phyloP scores from a whole-genome alignment of 352 stramenopile genomes.

The Phytopythium delawarense region DNA sequence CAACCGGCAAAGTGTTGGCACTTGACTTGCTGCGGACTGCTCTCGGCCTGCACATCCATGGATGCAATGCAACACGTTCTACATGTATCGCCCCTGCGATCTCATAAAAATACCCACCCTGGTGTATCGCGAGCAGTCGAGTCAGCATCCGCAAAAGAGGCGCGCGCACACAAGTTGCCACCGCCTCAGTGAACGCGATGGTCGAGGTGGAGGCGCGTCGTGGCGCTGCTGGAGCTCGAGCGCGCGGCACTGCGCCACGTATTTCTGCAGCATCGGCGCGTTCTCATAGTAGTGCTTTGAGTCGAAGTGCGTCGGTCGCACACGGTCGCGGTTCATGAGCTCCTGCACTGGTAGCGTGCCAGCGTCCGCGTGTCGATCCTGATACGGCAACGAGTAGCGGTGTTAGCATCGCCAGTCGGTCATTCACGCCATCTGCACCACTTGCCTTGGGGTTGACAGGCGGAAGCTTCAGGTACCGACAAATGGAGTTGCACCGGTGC shows the following conservation, averaged over 20 bases:
- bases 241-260: constrained; percentile 69
- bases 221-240: constrained; percentile 29
- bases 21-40: not conserved
- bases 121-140: not conserved
- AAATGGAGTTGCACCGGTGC: constrained; percentile 88
- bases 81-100: constrained; percentile 10
- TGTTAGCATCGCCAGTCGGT: not conserved
- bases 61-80: constrained; percentile 9
- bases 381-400: not conserved
- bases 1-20: not conserved
- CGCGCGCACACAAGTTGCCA: constrained; percentile 4
- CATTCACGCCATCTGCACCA: not conserved
- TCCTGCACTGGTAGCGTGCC: constrained; percentile 76
- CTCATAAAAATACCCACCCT: not conserved
- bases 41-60: not conserved
- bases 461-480: constrained; percentile 80
- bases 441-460: constrained; percentile 67
- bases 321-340: constrained; percentile 72
- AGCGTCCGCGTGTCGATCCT: constrained; percentile 62
- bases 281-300: constrained; percentile 87
- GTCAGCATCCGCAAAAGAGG: constrained; percentile 9
- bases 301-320: constrained; percentile 71
- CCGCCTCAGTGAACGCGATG: not conserved
- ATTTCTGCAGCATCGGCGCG: constrained; percentile 84
- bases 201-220: constrained; percentile 14